Base-by-base conservation (phyloP, 805 yeast genomes). In the Cyberlindnera subsufficiens region DNA sequence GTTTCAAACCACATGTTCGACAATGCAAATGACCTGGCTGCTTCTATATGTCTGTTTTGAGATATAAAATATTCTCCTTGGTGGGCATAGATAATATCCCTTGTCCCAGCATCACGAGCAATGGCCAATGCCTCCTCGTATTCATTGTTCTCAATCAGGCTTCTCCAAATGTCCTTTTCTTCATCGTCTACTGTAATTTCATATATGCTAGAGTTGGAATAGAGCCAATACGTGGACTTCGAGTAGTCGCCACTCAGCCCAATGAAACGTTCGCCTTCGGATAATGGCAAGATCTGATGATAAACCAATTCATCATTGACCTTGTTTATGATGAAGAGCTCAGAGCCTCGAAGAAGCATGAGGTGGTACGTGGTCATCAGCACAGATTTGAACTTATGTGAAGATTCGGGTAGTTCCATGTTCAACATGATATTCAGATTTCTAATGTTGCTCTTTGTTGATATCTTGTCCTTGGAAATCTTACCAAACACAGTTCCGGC, bases 101-200 rank as follows among this genome's bases (percentile, higher is more conserved):
- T 65, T n/a, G 66, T 61, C 10, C 53, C 39, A n/a, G 59, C 30
- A 43, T 74, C 72, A 27, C 63, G 52, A 4, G 72, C 49, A 7
- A 58, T 50, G 2, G 58, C 49, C 37, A 86, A 64, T 0, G 96
- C 96, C 36, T 77, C 78, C 15, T 82, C 86, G 60, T 71, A 91
- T 43, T 75, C 63, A 7, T 67, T 60, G 39, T 67, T 67, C 4
- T 69, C 71, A n/a, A 80, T 57, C 53, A 81, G 60, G 0, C 76
- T 66, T 41, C 74, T 75, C 96, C 97, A 87, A 3, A 90, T 80
- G 20, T 84, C 84, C 5, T 73, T 66, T 5, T 80, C 69, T 59
- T 91, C 97, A 54, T 83, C 74, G 30, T 72, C 72, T 11, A 86
- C 67, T 9, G 82, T 71, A 6, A 93, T 63, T 58, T 93, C 99